A percentile compares a stretch with the other conserved stretches of the same genome.
Evolutionary conservation across 305 asterid genomes (phyloP).

Genomic region (Fraxinus greggii): DNA sequence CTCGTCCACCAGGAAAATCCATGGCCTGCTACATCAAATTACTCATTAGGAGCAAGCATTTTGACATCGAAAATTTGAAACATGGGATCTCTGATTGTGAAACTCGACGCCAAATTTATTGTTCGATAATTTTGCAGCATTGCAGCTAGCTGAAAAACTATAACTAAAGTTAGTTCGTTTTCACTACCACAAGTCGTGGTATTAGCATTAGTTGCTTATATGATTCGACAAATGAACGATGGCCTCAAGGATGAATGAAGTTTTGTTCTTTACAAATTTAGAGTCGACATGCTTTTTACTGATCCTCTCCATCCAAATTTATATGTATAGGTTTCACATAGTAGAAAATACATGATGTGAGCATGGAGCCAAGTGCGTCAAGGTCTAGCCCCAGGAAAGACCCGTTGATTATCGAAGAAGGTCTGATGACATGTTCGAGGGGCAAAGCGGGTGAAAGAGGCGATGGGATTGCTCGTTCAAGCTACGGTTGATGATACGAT

Average conservation of each 20-base stretch:
- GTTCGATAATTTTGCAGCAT: background rate
- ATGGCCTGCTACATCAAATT: constrained; percentile 39
- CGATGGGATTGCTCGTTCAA: too few relatives aligned
- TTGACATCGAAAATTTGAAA: background rate
- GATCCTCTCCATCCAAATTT: background rate
- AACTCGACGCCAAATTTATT: background rate
- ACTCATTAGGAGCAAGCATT: background rate
- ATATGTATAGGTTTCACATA: background rate
- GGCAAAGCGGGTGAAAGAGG: too few relatives aligned
- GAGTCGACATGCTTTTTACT: background rate
- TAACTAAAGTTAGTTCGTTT: background rate
- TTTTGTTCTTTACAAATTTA: background rate
- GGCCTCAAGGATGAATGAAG: background rate
- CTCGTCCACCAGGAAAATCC: constrained; percentile 86
- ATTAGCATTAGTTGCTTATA: background rate
- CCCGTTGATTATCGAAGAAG: too few relatives aligned
- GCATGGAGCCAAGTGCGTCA: too few relatives aligned
- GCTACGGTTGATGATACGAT: too few relatives aligned
- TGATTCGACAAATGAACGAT: background rate
- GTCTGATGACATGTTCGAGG: too few relatives aligned
- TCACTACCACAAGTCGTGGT: background rate
- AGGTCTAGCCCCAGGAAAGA: too few relatives aligned
- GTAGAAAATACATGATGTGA: background rate
- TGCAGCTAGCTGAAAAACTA: background rate
- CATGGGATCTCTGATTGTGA: background rate